phyloP scores from a whole-genome alignment of 768 basidiomycete genomes.

The Cystofilobasidium bisporidii region DNA sequence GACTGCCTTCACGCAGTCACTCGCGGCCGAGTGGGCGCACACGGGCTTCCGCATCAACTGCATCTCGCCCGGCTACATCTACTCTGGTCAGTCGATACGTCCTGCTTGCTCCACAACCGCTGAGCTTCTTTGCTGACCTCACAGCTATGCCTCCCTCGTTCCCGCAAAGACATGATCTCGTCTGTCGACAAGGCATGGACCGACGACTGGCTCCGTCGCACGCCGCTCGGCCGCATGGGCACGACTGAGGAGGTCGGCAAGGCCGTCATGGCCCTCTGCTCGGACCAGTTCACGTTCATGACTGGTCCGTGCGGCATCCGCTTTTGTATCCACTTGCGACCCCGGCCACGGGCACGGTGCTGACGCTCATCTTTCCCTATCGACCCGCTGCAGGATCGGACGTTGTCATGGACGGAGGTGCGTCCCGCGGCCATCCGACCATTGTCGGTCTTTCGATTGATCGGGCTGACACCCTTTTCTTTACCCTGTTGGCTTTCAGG shows the following conservation, averaged over 20 bases:
- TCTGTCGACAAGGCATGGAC: constrained; percentile 28
- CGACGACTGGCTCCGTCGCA: constrained; percentile 34
- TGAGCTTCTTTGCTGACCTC: too few relatives aligned
- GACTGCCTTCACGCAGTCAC: constrained; percentile 35
- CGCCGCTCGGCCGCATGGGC: constrained; percentile 38
- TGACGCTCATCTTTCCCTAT: neutral
- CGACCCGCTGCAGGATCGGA: neutral
- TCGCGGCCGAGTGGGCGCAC: constrained; percentile 32
- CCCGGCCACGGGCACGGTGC: too few relatives aligned
- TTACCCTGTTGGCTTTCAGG: neutral
- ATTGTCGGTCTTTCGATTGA: too few relatives aligned
- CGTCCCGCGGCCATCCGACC: too few relatives aligned
- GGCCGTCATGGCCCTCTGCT: constrained; percentile 34
- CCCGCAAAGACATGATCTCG: neutral
- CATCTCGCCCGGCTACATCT: constrained; percentile 38
- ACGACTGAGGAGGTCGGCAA: constrained; percentile 35
- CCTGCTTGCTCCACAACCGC: constrained; percentile 1
- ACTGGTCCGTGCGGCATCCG: constrained; percentile 37
- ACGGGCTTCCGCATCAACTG: constrained; percentile 37
- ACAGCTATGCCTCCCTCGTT: too few relatives aligned
- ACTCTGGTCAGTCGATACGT: constrained; percentile 33
- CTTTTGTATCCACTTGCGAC: too few relatives aligned
- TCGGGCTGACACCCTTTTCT: too few relatives aligned
- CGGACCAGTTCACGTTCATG: constrained; percentile 34
- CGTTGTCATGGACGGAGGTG: constrained; percentile 5